Conservation (phyloP, 2,329 filamentous ascomycete genomes). For the Verticillium klebahnii region DNA sequence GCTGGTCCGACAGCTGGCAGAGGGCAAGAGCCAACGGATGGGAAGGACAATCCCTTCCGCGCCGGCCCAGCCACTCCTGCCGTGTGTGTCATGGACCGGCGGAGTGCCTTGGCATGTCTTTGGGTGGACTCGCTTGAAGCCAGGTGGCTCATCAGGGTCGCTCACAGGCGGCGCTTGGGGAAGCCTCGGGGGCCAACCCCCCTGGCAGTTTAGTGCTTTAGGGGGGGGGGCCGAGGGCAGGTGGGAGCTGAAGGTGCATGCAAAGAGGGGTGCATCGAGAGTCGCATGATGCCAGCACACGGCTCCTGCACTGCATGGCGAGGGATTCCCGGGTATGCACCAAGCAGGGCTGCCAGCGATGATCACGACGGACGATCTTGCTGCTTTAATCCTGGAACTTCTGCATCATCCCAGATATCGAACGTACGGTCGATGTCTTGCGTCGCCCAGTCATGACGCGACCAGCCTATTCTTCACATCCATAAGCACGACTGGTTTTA, state of each 20-base stretch:
- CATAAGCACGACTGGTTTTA: no score
- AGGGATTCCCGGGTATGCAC: not conserved
- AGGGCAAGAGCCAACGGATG: not conserved
- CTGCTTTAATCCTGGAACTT: not conserved
- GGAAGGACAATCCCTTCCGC: not conserved
- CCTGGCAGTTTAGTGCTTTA: not conserved
- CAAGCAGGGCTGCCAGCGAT: not conserved
- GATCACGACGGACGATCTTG: not conserved
- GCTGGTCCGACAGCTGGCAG: not conserved
- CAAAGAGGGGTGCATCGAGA: not conserved
- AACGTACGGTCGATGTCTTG: no score
- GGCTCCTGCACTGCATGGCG: not conserved
- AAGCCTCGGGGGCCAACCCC: not conserved
- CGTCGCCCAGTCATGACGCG: no score
- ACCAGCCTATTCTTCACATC: no score
- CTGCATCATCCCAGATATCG: no score
- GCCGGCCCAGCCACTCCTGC: not conserved
- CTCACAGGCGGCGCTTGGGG: not conserved
- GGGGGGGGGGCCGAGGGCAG: not conserved
- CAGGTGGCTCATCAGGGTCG: not conserved
- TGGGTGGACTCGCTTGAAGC: not conserved
- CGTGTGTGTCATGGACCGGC: not conserved
- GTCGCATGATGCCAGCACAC: not conserved
- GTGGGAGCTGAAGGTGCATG: not conserved
- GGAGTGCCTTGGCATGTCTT: not conserved